Conservation (phyloP, 805 yeast genomes). For the Yamadazyma nakazawae region DNA sequence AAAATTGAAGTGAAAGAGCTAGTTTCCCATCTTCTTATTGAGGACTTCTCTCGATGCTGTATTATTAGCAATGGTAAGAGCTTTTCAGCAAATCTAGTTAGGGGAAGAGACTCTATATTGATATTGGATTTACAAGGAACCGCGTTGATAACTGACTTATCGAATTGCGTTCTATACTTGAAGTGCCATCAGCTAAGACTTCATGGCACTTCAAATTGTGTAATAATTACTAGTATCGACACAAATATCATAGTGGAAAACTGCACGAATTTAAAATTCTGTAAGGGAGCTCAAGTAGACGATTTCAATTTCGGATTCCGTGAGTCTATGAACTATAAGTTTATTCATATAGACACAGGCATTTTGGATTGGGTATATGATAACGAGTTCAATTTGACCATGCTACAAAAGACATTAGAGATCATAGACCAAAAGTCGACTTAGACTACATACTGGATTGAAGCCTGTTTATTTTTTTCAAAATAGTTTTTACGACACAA, state of each 20-base stretch:
- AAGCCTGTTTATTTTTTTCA: no score
- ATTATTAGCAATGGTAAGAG: conserved; percentile 11
- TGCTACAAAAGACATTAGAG: background rate
- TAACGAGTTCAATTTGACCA: background rate
- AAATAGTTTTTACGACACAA: no score
- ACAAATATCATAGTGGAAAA: conserved; percentile 29
- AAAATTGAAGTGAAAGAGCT: background rate
- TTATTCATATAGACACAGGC: background rate
- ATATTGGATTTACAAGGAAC: conserved; percentile 27
- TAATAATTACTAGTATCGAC: conserved; percentile 18
- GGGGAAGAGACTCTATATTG: conserved; percentile 16
- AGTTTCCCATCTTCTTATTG: conserved; percentile 2
- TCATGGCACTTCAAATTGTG: conserved; percentile 19
- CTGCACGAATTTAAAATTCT: conserved; percentile 18
- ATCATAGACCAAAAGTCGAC: no score
- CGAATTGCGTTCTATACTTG: conserved; percentile 16
- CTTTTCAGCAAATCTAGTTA: conserved; percentile 22
- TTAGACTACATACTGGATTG: no score
- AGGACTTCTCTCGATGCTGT: conserved; percentile 1
- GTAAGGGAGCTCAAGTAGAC: conserved; percentile 17
- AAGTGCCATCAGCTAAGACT: conserved; percentile 31
- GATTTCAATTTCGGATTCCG: conserved; percentile 23
- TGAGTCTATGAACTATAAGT: conserved; percentile 1
- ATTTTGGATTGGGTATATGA: conserved; percentile 4
- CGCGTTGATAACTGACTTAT: conserved; percentile 23